Evolutionary conservation across 1,139 yeast genomes (phyloP).

Genomic region (Kurtzmaniella quercitrusa): DNA sequence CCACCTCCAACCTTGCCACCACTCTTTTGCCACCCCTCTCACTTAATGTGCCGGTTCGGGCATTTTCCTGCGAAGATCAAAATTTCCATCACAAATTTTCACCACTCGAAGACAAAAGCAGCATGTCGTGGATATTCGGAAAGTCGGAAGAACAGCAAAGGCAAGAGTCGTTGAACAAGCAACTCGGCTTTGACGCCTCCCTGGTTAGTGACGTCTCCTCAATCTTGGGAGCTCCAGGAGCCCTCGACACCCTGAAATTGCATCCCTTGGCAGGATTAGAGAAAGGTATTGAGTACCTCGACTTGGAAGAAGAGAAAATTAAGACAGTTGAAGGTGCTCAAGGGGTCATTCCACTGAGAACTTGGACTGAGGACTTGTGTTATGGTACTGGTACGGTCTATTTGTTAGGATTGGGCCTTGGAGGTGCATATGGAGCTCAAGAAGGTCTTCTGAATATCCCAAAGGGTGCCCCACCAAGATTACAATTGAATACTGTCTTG

Average conservation of each 20-base stretch:
- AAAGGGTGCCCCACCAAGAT: slow-evolving; percentile 64
- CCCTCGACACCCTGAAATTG: slow-evolving; percentile 66
- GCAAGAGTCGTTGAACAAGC: slow-evolving; percentile 27
- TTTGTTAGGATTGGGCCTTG: slow-evolving; percentile 69
- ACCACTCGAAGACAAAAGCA: slow-evolving; percentile 1
- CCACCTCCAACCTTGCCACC: too few species aligned
- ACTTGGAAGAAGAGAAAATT: slow-evolving; percentile 75
- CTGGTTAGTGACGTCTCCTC: slow-evolving; percentile 62
- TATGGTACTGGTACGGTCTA: slow-evolving; percentile 97
- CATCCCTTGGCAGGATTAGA: slow-evolving; percentile 95
- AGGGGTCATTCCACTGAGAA: slow-evolving; percentile 89
- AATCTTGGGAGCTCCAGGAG: slow-evolving; percentile 57
- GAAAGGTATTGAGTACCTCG: slow-evolving; percentile 83
- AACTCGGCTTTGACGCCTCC: slow-evolving; percentile 65
- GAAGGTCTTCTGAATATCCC: slow-evolving; percentile 83
- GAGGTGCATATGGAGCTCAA: slow-evolving; percentile 83
- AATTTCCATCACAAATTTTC: slow-evolving; percentile 2
- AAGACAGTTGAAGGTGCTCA: slow-evolving; percentile 78
- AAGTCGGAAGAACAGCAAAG: slow-evolving; percentile 22
- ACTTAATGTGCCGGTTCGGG: neutral
- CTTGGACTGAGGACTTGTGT: slow-evolving; percentile 95
- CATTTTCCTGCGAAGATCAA: neutral
- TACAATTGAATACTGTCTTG: slow-evolving; percentile 82
- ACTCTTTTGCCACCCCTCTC: neutral
- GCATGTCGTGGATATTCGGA: slow-evolving; percentile 73